A percentile compares a stretch with the other conserved stretches of the same genome.
Conservation (phyloP, 192 early-diverging fungal genomes). For the Geranomyces michiganensis region DNA sequence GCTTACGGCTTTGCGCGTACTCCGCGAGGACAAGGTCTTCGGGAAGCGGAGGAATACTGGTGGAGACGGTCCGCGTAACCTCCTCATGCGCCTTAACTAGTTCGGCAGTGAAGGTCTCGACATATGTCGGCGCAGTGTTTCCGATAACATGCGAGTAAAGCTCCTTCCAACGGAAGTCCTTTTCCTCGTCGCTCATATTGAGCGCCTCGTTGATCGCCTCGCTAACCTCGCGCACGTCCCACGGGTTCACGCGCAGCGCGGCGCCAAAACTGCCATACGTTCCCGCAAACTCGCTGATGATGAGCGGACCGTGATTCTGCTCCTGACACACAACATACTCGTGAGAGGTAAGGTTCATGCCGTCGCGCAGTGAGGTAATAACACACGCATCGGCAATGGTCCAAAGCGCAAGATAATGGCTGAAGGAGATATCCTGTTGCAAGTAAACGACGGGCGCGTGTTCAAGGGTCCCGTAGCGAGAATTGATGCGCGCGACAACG, state of each 20-base stretch:
- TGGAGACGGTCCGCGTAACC: constrained; percentile 30
- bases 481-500: constrained; percentile 91
- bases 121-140: constrained; percentile 51
- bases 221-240: constrained; percentile 54
- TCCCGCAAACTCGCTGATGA: constrained; percentile 64
- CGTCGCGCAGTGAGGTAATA: constrained; percentile 59
- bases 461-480: constrained; percentile 84
- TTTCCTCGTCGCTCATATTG: constrained; percentile 49
- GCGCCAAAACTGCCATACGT: constrained; percentile 61
- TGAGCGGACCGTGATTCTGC: constrained; percentile 53
- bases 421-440: constrained; percentile 61
- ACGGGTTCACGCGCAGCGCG: constrained; percentile 59
- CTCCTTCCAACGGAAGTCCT: constrained; percentile 53
- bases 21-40: constrained; percentile 31
- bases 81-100: constrained; percentile 44
- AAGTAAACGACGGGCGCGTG: constrained; percentile 85
- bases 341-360: constrained; percentile 66
- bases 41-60: constrained; percentile 47
- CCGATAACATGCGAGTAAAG: constrained; percentile 43
- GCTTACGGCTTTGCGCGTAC: constrained; percentile 34
- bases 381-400: constrained; percentile 61
- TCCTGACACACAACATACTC: constrained; percentile 62
- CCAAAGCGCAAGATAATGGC: constrained; percentile 56
- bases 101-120: constrained; percentile 51
- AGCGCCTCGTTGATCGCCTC: constrained; percentile 50